These are phyloP conservation scores for Fonsecaea multimorphosa DNA, from an alignment of 2,329 filamentous ascomycete species.

Conservation along the genomic window DNA sequence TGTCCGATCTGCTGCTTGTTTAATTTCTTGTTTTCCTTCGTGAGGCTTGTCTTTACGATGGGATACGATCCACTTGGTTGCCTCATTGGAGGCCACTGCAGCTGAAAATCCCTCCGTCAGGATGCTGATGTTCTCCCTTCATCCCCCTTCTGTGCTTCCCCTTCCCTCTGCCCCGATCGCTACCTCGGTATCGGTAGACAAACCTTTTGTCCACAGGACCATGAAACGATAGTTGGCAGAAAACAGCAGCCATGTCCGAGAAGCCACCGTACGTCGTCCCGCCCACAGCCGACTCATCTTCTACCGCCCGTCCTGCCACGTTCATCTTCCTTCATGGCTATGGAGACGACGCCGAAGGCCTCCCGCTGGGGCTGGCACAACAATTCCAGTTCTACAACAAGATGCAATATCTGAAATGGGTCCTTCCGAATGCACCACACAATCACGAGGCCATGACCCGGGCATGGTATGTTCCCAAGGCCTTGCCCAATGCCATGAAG, in stretches of 20 bases:
- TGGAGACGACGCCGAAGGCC: constrained; percentile 54
- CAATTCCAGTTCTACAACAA: constrained; percentile 58
- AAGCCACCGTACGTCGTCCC: constrained; percentile 34
- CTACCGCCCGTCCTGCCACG: constrained; percentile 34
- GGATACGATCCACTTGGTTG: not conserved
- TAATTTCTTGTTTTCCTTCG: not conserved
- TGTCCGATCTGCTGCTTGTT: not conserved
- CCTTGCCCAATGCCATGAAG: constrained; percentile 51
- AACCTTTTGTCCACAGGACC: not conserved
- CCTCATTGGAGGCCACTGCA: constrained; percentile 7
- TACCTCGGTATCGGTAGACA: not conserved
- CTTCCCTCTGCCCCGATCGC: not conserved
- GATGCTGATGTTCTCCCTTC: not conserved
- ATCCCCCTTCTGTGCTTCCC: not conserved
- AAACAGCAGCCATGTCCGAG: constrained; percentile 29
- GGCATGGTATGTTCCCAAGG: constrained; percentile 56
- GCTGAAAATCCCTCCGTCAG: not conserved
- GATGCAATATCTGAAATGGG: constrained; percentile 57
- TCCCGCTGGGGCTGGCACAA: constrained; percentile 52
- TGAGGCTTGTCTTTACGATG: constrained; percentile 5
- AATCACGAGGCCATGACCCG: constrained; percentile 51
- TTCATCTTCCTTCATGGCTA: constrained; percentile 51
- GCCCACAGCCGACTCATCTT: constrained; percentile 28
- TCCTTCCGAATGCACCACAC: constrained; percentile 57
- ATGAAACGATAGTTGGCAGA: constrained; percentile 5